These are phyloP conservation scores for Agmasoma carcini DNA, from an alignment of 371 early-diverging fungal genomes.

Conservation along the genomic window DNA sequence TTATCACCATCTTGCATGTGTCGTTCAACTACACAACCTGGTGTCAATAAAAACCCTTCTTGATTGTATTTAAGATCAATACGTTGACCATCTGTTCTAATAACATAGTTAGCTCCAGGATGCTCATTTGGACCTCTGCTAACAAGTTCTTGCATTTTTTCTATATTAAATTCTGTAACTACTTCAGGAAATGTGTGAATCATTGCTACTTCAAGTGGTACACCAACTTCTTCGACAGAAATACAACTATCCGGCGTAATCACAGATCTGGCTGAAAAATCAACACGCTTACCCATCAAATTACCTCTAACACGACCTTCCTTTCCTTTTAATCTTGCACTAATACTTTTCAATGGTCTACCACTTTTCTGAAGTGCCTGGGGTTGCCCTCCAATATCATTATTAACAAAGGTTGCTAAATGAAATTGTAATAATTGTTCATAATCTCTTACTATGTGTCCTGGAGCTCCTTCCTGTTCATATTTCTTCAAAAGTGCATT, in stretches of 20 bases:
- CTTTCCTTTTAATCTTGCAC: conserved; percentile 93
- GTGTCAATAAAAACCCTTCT: conserved; percentile 72
- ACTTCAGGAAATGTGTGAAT: conserved; percentile 92
- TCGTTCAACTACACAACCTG: conserved; percentile 84
- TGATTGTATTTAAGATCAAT: conserved; percentile 80
- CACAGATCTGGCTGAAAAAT: conserved; percentile 96
- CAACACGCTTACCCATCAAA: conserved; percentile 99
- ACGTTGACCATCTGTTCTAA: conserved; percentile 81
- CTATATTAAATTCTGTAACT: conserved; percentile 91
- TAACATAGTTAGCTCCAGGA: conserved; percentile 95
- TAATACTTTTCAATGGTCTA: conserved; percentile 83
- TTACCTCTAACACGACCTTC: conserved; percentile 97
- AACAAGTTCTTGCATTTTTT: conserved; percentile 69
- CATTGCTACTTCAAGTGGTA: conserved; percentile 86
- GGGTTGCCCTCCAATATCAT: conserved; percentile 89
- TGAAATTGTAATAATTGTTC: conserved; percentile 88
- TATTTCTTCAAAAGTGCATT: conserved; percentile 71
- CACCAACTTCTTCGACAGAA: conserved; percentile 89
- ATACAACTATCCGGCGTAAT: conserved; percentile 97
- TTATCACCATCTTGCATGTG: conserved; percentile 86
- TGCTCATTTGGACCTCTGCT: conserved; percentile 82
- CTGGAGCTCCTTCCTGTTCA: conserved; percentile 84
- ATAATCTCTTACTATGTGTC: conserved; percentile 78
- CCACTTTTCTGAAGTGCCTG: conserved; percentile 82
- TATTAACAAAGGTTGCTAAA: conserved; percentile 93